A percentile compares a stretch with the other conserved stretches of the same genome.
Conservation (phyloP, 2,329 filamentous ascomycete genomes). For the Clonostachys sp. region DNA sequence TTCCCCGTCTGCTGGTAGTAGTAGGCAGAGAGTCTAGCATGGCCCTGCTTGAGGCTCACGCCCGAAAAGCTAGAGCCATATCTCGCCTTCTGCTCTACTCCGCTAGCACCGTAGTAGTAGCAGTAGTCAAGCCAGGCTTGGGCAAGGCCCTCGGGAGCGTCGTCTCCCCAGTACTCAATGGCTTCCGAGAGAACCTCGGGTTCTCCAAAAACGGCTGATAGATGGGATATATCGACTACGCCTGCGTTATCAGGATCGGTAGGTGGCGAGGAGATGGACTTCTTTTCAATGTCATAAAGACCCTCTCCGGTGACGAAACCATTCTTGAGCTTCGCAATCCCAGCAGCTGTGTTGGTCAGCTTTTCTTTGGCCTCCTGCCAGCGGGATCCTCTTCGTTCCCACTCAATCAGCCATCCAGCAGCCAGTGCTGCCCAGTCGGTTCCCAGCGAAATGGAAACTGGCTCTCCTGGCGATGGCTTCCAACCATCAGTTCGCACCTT, state of each 20-base stretch:
- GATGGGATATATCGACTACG: conserved; percentile 45
- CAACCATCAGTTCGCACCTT: conserved; percentile 53
- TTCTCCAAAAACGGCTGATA: conserved; percentile 54
- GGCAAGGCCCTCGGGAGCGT: conserved; percentile 42
- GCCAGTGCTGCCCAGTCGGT: conserved; percentile 57
- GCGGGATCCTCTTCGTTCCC: conserved; percentile 49
- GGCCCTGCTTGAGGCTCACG: conserved; percentile 46
- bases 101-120: conserved; percentile 47
- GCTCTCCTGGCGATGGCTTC: conserved; percentile 31
- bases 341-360: conserved; percentile 39
- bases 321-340: conserved; percentile 49
- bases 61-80: conserved; percentile 46
- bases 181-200: conserved; percentile 53
- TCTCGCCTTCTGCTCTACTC: conserved; percentile 42
- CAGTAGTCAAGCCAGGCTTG: conserved; percentile 56
- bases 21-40: conserved; percentile 54
- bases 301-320: conserved; percentile 55
- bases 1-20: conserved; percentile 38
- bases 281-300: conserved; percentile 43
- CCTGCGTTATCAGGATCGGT: conserved; percentile 47
- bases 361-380: conserved; percentile 48
- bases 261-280: conserved; percentile 45
- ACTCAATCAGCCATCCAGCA: conserved; percentile 53
- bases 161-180: conserved; percentile 39
- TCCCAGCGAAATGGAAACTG: conserved; percentile 46